Evolutionary conservation across 1,284 basidiomycete species (phyloP).

Genomic region (Pterula multifida): DNA sequence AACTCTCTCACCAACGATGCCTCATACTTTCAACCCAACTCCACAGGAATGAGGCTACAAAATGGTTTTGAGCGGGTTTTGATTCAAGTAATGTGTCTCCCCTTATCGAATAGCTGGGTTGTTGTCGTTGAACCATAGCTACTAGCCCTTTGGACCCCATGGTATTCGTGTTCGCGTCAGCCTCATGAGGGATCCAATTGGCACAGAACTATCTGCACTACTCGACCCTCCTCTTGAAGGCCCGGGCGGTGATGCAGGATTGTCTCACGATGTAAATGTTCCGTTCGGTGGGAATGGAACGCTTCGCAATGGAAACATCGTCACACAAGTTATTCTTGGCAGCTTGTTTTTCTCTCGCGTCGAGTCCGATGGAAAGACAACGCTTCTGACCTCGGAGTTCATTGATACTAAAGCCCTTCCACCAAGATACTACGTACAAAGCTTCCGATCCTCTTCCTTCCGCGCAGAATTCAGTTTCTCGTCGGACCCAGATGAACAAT

Average conservation of each 20-base stretch:
- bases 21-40: slow-evolving; percentile 13
- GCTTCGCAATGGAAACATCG: slow-evolving; percentile 23
- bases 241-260: slow-evolving; percentile 21
- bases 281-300: slow-evolving; percentile 22
- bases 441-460: slow-evolving; percentile 23
- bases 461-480: slow-evolving; percentile 25
- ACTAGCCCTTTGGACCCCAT: slow-evolving; percentile 26
- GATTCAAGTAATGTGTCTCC: slow-evolving; percentile 19
- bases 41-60: slow-evolving; percentile 25
- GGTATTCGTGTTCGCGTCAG: slow-evolving; percentile 27
- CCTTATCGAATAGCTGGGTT: too few relatives aligned
- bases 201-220: slow-evolving; percentile 22
- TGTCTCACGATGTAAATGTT: slow-evolving; percentile 20
- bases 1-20: neutral
- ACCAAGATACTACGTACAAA: slow-evolving; percentile 23
- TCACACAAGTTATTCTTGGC: slow-evolving; percentile 19
- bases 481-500: slow-evolving; percentile 23
- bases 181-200: slow-evolving; percentile 25
- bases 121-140: neutral
- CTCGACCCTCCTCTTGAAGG: slow-evolving; percentile 28
- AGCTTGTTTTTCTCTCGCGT: slow-evolving; percentile 23
- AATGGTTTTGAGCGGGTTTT: slow-evolving; percentile 27
- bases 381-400: slow-evolving; percentile 23
- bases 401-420: slow-evolving; percentile 24
- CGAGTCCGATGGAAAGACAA: slow-evolving; percentile 20